A percentile compares a stretch with the other conserved stretches of the same genome.
phyloP scores from a whole-genome alignment of 192 early-diverging fungal genomes.

The Endogone sp. region DNA sequence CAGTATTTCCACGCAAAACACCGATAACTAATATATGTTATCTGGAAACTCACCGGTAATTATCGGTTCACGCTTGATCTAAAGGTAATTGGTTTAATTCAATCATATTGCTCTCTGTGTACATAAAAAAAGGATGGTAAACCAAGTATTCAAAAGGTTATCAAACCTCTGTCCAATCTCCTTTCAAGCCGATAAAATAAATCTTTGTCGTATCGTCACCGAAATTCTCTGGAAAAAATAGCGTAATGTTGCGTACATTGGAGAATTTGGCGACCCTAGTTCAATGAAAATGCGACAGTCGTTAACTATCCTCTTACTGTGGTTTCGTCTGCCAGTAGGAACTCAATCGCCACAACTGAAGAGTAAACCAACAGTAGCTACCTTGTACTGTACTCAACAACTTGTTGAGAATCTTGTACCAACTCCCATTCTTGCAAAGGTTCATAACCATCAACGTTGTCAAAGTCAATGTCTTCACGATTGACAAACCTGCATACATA shows the following conservation, averaged over 20 bases:
- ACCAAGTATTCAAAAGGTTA: no score
- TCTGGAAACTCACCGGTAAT: constrained; percentile 54
- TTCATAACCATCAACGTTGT: constrained; percentile 60
- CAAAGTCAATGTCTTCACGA: constrained; percentile 89
- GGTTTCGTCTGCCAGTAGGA: no score
- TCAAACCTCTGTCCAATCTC: constrained; percentile 77
- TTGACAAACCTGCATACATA: constrained; percentile 74
- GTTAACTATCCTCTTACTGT: no score
- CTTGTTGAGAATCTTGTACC: constrained; percentile 46
- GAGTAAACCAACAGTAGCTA: background rate
- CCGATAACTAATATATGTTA: no score
- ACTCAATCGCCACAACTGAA: constrained; percentile 18
- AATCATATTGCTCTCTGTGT: background rate
- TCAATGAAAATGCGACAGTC: no score
- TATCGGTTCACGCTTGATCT: constrained; percentile 64
- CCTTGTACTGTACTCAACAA: constrained; percentile 62
- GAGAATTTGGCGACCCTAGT: constrained; percentile 68
- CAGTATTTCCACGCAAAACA: no score
- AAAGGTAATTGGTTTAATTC: background rate
- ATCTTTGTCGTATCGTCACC: constrained; percentile 74
- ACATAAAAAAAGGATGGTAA: no score
- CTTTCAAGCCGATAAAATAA: constrained; percentile 84
- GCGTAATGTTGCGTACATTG: constrained; percentile 70
- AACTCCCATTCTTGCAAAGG: constrained; percentile 84
- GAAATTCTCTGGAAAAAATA: constrained; percentile 81